Base-by-base conservation (phyloP, 2,329 filamentous ascomycete genomes). In the Colletotrichum phormii region DNA sequence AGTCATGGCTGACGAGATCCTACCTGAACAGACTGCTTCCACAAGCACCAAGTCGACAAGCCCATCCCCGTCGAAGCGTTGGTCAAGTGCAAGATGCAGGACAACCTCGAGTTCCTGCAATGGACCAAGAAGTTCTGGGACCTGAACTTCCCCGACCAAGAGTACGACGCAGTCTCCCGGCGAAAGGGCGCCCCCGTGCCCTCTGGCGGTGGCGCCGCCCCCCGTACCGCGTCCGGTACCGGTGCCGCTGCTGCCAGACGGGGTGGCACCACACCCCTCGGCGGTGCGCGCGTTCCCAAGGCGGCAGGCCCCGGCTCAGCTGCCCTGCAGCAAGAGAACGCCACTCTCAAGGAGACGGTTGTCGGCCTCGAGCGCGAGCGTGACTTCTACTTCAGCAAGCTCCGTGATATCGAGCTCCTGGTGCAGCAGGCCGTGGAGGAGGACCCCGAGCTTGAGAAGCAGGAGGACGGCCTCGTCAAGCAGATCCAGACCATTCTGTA, bases 51-150 rank as follows among this genome's bases (percentile, higher is more conserved):
- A 76, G 89, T 99, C 86, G 95, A 98, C 79, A 95, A 95, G 82
- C 93, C 93, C 33, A 92, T 99, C 78, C 95, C 95, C 72, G 95
- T 98, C 81, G 91, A 98, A 83, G 88, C 89, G 71, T 91, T 99
- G 73, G 91, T 97, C 79, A 99, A 98, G 85, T 99, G 97, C 89
- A 98, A 98, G 88, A 99, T 99, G 96, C 97, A 99, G 89, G 97
- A 99, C 84, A 99, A 99, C 87, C 93, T 99, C 78, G 97, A 98
- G 82, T 99, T 99, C 83, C 88, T 99, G 74, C 97, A 99, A 86
- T 99, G 95, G 93, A 92, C 92, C 72, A 99, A 99, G 90, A 89
- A 90, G 78, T 98, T 95, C 87, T 99, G 97, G 97, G 97, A 99
- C 80, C 94, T 98, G 82, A 95, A 98, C 88, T 99, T 94, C 85